Base-by-base conservation (phyloP, 208 protist genomes). In the Trypanosomatidae sp. region DNA sequence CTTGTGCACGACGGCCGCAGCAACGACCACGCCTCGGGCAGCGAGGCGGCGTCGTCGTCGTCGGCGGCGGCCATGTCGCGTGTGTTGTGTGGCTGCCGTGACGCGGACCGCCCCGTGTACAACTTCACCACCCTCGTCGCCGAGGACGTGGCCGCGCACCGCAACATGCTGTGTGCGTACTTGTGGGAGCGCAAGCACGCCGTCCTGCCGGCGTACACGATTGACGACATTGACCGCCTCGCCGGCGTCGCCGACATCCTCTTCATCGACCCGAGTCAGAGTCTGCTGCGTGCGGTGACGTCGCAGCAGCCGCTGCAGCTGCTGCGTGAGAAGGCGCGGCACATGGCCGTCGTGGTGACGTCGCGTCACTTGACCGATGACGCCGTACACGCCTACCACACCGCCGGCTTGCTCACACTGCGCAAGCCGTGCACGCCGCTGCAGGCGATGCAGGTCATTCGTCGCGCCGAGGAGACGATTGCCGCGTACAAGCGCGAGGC, bases 171-270 rank as follows among this genome's bases (percentile, higher is more conserved):
- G 13, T 94, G 82, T 32, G 57, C 65, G 15, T 91, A 74, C 50
- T 56, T 94, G 28, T 94, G 86, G 82, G 71, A 88, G 47, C 70
- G 74, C 1, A 82, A 76, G 37, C 82, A 94, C 59, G 82, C 86
- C 20, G 86, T 94, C 18, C 67, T 90, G 18, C 67, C 82, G 1
- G 81, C 81, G 11, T 72, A 74, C 58, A 71, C 46, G 38, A 44
- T 84, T 15, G 61, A 64, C 7, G 86, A 92, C 43, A 67, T 92
- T 42, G 51, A 78, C 23, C 69, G 71, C 11, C 59, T 94, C 4
- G 45, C 68, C 33, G 65, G 71, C 4, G 68, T 86, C n/a, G 69
- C 61, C 0, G 79, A 94, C 50, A 88, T 94, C 45, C 63, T 94
- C 26, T 66, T 94, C 40, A 83, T 92, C 26, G 79, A 91, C 59